Evolutionary conservation across 2,329 filamentous ascomycete genomes (phyloP), one percentile per base, ranked within the genome.

Genomic region (Aureobasidium sp.): DNA sequence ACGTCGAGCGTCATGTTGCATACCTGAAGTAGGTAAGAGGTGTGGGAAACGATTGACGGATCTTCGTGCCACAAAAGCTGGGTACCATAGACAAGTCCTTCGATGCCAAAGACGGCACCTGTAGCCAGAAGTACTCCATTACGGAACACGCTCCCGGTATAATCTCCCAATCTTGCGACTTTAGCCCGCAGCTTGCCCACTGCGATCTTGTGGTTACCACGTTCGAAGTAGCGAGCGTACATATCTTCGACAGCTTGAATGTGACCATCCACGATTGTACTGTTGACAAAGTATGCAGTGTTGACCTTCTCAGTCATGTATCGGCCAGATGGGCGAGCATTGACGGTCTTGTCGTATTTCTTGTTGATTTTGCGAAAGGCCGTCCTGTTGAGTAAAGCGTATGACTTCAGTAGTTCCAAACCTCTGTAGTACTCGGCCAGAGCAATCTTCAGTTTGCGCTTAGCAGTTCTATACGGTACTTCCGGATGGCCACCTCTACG

Each of bases 341-440:
- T 85, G 62, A 91, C 85, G 2, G 88, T 85, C 76, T 97, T 99
- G 79, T 97, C 92, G 72, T 95, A 97, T 75, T 99, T 99, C 74
- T 99, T 99, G 76, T 96, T 97, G 71, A 99, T 91, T 74, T 99
- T 99, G 36, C 92, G 87, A 70, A 97, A 97, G 0, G 91, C 94
- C 0, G 91, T 96, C 53, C 91, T 84, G 73, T 99, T 99, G 15
- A 97, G 80, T 27, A 96, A 77, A 1, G 91, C 88, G 69, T 96
- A 99, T 0, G 90, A 89, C 76, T 97, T 97, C 63, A 99, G 81
- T 49, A 97, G 78, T 72, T 99, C 94, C 15, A 99, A 80, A 0
- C 90, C 88, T 25, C 93, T 87, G 72, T 99, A 97, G 72, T 91
- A 96, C 72, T 97, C 94, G 69, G 96, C 89, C 54, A 97, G 75